Base-by-base conservation (phyloP, 176 grass and related monocot species). In the Carex pumila region DNA sequence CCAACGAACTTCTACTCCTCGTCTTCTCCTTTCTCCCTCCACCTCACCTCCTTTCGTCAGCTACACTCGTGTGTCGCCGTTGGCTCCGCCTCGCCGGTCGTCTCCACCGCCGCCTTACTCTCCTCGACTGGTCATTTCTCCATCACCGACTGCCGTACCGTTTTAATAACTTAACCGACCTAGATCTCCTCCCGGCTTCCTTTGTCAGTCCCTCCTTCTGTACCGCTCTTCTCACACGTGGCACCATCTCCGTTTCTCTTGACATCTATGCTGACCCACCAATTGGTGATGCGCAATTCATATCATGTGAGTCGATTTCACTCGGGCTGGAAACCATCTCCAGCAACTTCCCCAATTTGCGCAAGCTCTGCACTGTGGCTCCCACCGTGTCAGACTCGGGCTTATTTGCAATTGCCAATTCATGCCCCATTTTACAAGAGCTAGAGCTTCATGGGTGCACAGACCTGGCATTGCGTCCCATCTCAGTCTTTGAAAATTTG, bases 391-490 rank as follows among this genome's bases (percentile, higher is more conserved):
- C 91, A 0, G 93, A 99, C 66, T 89, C 93, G 2, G 78, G 56
- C 7, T 88, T 95, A 54, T 93, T 95, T 85, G 91, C 87, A 36
- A 86, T 99, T 12, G 93, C 96, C 9, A 70, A 75, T 9, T 85
- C 89, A 0, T 95, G 96, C 78, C 47, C 76, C 2, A 95, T 86
- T 12, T 29, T 99, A 5, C 93, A 90, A 59, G 93, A 99, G 89
- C 89, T 99, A 6, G 93, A 95, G 80, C 91, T 99, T 59, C 96
- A 99, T 79, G 58, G 89, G 0, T 99, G 96, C 41, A 93, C 87
- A 0, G 96, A 99, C 56, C 96, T 93, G 13, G 84, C 89, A 15
- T 90, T 99, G 74, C 91, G 96, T 3, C 88, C 96, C 63, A 92
- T 99, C 21, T 99, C 93, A 2, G 96, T 90, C 62, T 99, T 95